Evolutionary conservation across 495 filamentous ascomycete genomes (phyloP), one percentile per base, ranked within the genome.

Genomic region (Copromyces sp.): DNA sequence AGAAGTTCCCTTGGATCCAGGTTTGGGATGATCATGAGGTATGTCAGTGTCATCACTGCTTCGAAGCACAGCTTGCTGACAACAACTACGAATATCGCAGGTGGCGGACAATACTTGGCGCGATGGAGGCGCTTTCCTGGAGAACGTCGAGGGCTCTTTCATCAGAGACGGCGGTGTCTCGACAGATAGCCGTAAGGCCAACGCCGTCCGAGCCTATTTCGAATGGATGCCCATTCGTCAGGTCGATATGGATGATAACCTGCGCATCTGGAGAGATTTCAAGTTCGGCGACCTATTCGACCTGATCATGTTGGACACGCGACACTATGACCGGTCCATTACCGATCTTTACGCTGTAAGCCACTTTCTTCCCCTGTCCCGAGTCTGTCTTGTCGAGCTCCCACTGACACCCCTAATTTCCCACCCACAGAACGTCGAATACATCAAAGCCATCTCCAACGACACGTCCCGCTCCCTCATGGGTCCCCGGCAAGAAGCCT

Each of bases 201-300:
- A 91, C 61, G 90, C 89, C 7, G 89, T 91, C 29, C 82, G 90
- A 42, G 89, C 90, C 0, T 92, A 92, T 77, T 92, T 92, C 70
- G 90, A 92, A 76, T 92, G 90, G 90, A 90, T 86, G 84, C 84
- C 84, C 9, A 83, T 86, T 71, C 82, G 88, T 32, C 89, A 89
- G 77, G 85, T 90, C 39, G 88, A 90, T 45, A 89, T 92, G 84
- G 89, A 92, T 76, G 90, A 92, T 79, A 89, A 88, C 72, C 81
- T 92, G 29, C 87, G 90, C 53, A 87, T 92, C 77, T 92, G 90
- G 90, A 85, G 90, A 20, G 80, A 78, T 45, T 92, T 92, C 80
- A 82, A 86, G 68, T 85, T 92, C 75, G 90, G 90, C 42, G 85
- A 87, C 35, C 82, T 91, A 17, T 78, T 91, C 69, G 90, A 91